These are phyloP conservation scores for Botrytis byssoidea DNA, from an alignment of 2,329 filamentous ascomycete genomes.

Conservation along the genomic window DNA sequence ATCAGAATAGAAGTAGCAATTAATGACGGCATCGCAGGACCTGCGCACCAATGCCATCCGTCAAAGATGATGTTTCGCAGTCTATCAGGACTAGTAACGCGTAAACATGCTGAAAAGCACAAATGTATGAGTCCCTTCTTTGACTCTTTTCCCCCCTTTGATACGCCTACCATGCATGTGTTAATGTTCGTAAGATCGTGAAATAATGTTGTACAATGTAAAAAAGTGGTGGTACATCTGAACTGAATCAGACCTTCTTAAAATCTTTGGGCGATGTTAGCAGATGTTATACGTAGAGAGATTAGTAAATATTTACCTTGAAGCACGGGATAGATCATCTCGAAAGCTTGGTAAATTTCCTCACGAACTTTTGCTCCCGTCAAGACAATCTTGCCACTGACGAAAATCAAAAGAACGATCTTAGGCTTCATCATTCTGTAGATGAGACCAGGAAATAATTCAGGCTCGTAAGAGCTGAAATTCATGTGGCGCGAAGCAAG, in stretches of 20 bases:
- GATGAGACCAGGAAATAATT: constrained; percentile 97
- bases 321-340: constrained; percentile 95
- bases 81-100: constrained; percentile 35
- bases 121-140: constrained; percentile 34
- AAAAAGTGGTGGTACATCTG: constrained; percentile 12
- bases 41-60: constrained; percentile 44
- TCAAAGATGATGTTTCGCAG: constrained; percentile 34
- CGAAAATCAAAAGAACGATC: constrained; percentile 96
- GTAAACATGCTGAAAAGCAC: constrained; percentile 36
- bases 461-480: constrained; percentile 98
- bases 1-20: constrained; percentile 34
- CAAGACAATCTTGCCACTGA: constrained; percentile 96
- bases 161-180: constrained; percentile 38
- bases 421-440: constrained; percentile 99
- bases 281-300: background rate
- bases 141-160: constrained; percentile 30
- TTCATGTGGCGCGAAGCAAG: constrained; percentile 96
- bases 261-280: constrained; percentile 38
- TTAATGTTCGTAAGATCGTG: constrained; percentile 38
- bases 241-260: constrained; percentile 39
- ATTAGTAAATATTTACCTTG: constrained; percentile 58
- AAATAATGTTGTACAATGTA: constrained; percentile 25
- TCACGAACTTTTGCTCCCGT: constrained; percentile 97
- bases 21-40: constrained; percentile 45
- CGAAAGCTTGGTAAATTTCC: constrained; percentile 95